Percentiles rank a stretch among this genome's conserved stretches.
Evolutionary conservation across 495 filamentous ascomycete species (phyloP).

Genomic region (Aspergillus leporis): DNA sequence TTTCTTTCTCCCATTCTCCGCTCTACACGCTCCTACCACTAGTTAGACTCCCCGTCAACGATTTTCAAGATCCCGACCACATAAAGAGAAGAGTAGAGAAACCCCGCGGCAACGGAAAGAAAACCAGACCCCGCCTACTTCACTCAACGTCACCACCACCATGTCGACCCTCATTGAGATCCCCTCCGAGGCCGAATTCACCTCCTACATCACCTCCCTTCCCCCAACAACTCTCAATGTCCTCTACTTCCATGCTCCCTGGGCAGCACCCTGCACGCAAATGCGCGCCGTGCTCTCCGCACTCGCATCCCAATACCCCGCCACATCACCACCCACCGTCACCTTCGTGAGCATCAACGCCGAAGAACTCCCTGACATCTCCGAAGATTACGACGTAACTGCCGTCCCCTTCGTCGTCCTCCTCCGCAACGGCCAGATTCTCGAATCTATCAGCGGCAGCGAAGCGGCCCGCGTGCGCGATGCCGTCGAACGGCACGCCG

Average conservation of each 20-base stretch:
- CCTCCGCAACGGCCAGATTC: constrained; percentile 63
- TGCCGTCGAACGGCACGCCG: constrained; percentile 79
- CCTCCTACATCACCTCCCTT: constrained; percentile 59
- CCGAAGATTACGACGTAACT: constrained; percentile 86
- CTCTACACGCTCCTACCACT: background rate
- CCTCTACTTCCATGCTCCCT: constrained; percentile 91
- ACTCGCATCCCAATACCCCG: constrained; percentile 79
- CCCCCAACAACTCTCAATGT: constrained; percentile 69
- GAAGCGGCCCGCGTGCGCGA: constrained; percentile 79
- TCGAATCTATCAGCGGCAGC: constrained; percentile 84
- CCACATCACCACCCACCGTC: constrained; percentile 60
- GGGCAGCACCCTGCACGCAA: constrained; percentile 94
- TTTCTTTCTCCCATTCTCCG: background rate
- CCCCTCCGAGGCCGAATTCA: constrained; percentile 66
- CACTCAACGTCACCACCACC: constrained; percentile 14
- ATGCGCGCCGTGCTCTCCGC: constrained; percentile 85
- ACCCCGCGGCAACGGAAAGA: background rate
- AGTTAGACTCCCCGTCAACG: constrained; percentile 10
- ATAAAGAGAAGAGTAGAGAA: background rate
- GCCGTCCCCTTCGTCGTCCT: constrained; percentile 92
- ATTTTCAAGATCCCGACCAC: constrained; percentile 2
- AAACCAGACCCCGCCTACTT: constrained; percentile 13
- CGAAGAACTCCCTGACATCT: constrained; percentile 84
- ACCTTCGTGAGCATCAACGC: constrained; percentile 87
- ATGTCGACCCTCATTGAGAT: constrained; percentile 80